phyloP scores from a whole-genome alignment of 306 rosid species.

The Ormosia emarginata region DNA sequence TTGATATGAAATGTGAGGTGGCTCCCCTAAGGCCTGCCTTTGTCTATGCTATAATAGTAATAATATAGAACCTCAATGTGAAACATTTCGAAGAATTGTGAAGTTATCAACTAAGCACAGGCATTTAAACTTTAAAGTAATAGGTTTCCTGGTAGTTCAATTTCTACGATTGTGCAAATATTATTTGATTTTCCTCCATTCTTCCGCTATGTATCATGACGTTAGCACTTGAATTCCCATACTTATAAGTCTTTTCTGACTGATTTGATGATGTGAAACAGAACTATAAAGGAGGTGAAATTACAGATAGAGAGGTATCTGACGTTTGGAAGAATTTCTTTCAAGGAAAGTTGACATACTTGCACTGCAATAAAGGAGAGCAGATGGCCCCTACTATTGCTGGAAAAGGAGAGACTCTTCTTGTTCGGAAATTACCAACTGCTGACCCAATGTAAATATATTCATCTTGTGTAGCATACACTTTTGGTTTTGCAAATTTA shows the following conservation, averaged over 20 bases:
- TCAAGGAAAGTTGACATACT: slow-evolving; percentile 69
- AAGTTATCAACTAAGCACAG: slow-evolving; percentile 1
- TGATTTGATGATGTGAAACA: slow-evolving; percentile 36
- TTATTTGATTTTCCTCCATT: not conserved
- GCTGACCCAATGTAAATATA: slow-evolving; percentile 56
- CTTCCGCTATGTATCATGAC: not conserved
- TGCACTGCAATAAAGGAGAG: slow-evolving; percentile 78
- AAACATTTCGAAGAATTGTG: not conserved
- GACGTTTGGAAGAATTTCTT: slow-evolving; percentile 57
- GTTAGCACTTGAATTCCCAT: not conserved
- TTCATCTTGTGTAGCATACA: not conserved
- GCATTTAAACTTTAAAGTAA: not conserved
- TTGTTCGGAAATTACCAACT: slow-evolving; percentile 71
- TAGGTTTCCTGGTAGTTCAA: slow-evolving; percentile 15
- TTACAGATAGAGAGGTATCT: slow-evolving; percentile 43
- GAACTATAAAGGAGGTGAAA: slow-evolving; percentile 59
- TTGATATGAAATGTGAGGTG: slow-evolving; percentile 8
- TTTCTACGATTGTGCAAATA: not conserved
- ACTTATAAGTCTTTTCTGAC: not conserved
- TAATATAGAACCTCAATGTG: not conserved
- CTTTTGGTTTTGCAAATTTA: not conserved
- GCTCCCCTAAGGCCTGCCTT: not conserved
- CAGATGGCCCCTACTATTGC: slow-evolving; percentile 77
- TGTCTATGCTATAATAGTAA: not conserved
- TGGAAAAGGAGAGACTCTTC: slow-evolving; percentile 57